A percentile compares a stretch with the other conserved stretches of the same genome.
phyloP scores from a whole-genome alignment of 352 stramenopile species.

The Globisporangium canariense region DNA sequence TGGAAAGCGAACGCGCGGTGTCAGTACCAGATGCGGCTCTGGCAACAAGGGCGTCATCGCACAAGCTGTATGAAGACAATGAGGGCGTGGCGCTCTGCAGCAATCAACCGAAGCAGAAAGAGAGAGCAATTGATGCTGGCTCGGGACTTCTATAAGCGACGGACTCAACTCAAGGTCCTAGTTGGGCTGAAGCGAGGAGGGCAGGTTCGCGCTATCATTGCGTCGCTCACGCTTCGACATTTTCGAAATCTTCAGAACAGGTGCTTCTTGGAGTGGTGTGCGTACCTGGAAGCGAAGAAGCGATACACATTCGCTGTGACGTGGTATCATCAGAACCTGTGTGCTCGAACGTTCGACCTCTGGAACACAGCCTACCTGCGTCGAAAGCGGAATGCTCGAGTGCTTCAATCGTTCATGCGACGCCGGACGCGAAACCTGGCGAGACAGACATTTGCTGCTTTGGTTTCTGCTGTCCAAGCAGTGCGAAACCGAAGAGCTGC shows the following conservation, averaged over 20 bases:
- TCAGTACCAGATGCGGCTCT: background rate
- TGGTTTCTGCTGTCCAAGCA: background rate
- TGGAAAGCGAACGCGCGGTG: background rate
- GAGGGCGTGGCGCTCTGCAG: background rate
- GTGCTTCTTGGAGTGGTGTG: conserved; percentile 6
- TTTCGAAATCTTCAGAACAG: background rate
- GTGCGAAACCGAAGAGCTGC: background rate
- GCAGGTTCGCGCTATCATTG: background rate
- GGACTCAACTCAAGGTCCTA: background rate
- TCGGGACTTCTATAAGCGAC: background rate
- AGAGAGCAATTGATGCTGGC: background rate
- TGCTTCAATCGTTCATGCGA: background rate
- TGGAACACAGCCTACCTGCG: background rate
- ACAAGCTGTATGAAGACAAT: background rate
- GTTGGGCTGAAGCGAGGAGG: background rate
- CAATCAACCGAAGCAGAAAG: background rate
- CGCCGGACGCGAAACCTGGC: background rate
- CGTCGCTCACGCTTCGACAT: background rate
- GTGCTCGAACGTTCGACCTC: background rate
- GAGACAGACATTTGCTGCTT: background rate
- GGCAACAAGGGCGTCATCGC: background rate
- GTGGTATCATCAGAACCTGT: conserved; percentile 5
- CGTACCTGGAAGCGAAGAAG: conserved; percentile 9
- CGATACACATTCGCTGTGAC: background rate
- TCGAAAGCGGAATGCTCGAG: background rate